Evolutionary conservation across 768 basidiomycete species (phyloP).

Genomic region (Tephrocybe sp.): DNA sequence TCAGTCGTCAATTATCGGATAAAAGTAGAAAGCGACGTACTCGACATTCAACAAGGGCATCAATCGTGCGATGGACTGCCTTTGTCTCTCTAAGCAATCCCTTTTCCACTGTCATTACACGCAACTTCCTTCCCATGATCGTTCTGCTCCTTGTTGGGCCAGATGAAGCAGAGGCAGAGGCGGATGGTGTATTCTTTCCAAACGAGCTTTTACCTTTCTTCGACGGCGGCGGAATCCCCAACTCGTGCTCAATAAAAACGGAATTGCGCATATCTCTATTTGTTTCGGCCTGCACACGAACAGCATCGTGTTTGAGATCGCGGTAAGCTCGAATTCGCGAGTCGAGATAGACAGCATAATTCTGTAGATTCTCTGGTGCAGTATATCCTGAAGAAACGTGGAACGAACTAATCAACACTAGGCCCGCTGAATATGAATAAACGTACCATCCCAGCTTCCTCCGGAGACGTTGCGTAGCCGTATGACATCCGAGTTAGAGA

Average conservation of each 20-base stretch:
- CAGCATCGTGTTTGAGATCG: constrained; percentile 91
- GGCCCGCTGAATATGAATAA: background rate
- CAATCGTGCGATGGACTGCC: constrained; percentile 87
- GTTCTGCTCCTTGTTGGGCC: constrained; percentile 66
- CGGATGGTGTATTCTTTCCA: constrained; percentile 23
- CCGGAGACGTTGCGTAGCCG: constrained; percentile 77
- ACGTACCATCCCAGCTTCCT: constrained; percentile 84
- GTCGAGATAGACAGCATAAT: constrained; percentile 89
- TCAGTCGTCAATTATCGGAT: background rate
- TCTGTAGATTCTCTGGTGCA: constrained; percentile 80
- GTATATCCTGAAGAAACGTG: constrained; percentile 60
- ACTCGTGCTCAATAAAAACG: constrained; percentile 58
- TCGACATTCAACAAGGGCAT: constrained; percentile 81
- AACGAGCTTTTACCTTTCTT: constrained; percentile 12
- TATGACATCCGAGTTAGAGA: constrained; percentile 80
- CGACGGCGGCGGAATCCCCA: constrained; percentile 26
- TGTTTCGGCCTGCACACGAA: constrained; percentile 89
- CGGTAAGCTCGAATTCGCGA: constrained; percentile 83
- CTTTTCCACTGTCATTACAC: constrained; percentile 94
- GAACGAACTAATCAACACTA: background rate
- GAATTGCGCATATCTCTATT: constrained; percentile 84
- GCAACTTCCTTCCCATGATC: constrained; percentile 76
- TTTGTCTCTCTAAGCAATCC: constrained; percentile 91
- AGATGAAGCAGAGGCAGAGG: constrained; percentile 20
- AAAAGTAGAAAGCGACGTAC: constrained; percentile 44